Base-by-base conservation (phyloP, 345 rosid genomes). In the Anastatica hierochuntica region DNA sequence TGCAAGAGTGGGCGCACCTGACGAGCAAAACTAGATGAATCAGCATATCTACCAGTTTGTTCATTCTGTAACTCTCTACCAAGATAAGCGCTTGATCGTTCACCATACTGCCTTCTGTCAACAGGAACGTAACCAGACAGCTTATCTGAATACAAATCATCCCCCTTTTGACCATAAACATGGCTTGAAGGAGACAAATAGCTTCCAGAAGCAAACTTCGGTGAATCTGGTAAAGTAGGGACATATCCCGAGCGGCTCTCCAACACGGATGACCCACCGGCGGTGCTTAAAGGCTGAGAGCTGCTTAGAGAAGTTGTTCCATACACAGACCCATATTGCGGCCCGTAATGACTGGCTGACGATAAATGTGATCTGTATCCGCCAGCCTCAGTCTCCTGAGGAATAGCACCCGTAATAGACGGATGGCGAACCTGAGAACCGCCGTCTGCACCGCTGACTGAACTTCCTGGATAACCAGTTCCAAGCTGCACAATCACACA, bases 11-110 rank as follows among this genome's bases (percentile, higher is more conserved):
- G 26, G 29, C 43, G 31, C 16, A 90, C 96, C 98, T 92, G 97
- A 63, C 79, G 90, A 79, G 77, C 65, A 66, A 71, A 85, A 43
- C 75, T 67, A 65, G 77, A 70, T 58, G 90, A 72, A 63, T 92
- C 97, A 63, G 81, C 53, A 71, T 74, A 92, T 45, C 90, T 72
- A 49, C 74, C 63, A 24, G 83, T 46, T 63, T 83, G 67, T 60
- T 92, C 96, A 68, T 59, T 75, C 20, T 68, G 95, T 72, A 83
- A 56, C 43, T 83, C 98, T 75, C 97, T 77, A 67, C 86, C 88
- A 10, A 71, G 37, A 58, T 74, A 92, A 44, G 79, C 31, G 50
- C 83, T 75, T 11, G 79, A 80, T 15, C 92, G 71, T 41, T 87
- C 98, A 66, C 73, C 75, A 58, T 80, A 84, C 52, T 79, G 88